These are phyloP conservation scores for Pythium aphanidermatum DNA, from an alignment of 352 stramenopile species.

Conservation along the genomic window DNA sequence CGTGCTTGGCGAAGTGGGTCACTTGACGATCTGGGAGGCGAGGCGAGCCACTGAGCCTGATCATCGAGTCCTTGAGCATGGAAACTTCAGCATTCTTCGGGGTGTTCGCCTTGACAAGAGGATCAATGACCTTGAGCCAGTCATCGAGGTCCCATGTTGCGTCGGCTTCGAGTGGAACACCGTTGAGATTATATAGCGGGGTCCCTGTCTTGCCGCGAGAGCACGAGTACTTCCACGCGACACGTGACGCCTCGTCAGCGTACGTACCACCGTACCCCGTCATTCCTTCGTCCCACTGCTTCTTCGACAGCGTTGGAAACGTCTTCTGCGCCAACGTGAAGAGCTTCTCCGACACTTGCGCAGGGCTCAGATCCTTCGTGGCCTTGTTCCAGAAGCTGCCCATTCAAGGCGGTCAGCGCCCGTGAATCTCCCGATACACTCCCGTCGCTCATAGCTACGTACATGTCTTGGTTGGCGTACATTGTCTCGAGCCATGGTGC, in stretches of 20 bases:
- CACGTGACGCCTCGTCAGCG: slow-evolving; percentile 46
- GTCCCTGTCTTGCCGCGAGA: slow-evolving; percentile 66
- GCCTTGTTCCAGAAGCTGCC: slow-evolving; percentile 70
- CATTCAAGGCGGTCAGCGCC: background rate
- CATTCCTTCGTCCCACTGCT: slow-evolving; percentile 67
- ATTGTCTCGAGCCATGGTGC: slow-evolving; percentile 71
- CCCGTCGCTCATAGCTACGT: slow-evolving; percentile 9
- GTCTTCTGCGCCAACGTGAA: slow-evolving; percentile 54
- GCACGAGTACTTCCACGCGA: slow-evolving; percentile 81
- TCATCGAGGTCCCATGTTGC: slow-evolving; percentile 45
- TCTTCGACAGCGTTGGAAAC: slow-evolving; percentile 51
- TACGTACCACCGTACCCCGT: slow-evolving; percentile 69
- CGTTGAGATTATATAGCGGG: slow-evolving; percentile 75
- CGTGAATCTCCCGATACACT: background rate
- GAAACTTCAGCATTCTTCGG: background rate
- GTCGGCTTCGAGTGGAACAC: slow-evolving; percentile 51
- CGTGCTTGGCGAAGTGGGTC: slow-evolving; percentile 28
- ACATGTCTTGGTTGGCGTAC: slow-evolving; percentile 74
- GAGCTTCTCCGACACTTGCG: slow-evolving; percentile 63
- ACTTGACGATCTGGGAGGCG: slow-evolving; percentile 40
- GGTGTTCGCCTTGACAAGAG: slow-evolving; percentile 29
- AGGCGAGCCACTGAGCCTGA: slow-evolving; percentile 30
- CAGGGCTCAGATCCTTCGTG: slow-evolving; percentile 67
- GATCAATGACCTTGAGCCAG: slow-evolving; percentile 50
- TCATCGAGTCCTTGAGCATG: slow-evolving; percentile 1